phyloP scores from a whole-genome alignment of 2,329 filamentous ascomycete species.

The Plectosphaerella plurivora region DNA sequence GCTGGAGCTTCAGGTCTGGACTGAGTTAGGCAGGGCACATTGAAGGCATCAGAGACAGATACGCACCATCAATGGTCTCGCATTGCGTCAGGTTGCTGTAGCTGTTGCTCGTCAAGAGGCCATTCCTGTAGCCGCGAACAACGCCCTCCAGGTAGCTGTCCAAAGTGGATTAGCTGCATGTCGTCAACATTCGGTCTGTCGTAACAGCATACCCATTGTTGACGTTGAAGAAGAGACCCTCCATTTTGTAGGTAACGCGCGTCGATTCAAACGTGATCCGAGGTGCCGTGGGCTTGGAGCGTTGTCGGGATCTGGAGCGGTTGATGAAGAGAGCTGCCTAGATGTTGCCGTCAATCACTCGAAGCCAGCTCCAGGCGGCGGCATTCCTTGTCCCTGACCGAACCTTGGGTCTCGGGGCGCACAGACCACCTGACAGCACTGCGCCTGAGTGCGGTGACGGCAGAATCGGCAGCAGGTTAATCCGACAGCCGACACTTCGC shows the following conservation, averaged over 20 bases:
- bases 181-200: not conserved
- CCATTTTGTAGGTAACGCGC: constrained; percentile 51
- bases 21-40: not conserved
- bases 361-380: too few species aligned
- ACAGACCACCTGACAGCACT: not conserved
- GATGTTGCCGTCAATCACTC: too few species aligned
- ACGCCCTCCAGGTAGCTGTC: constrained; percentile 95
- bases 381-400: too few species aligned
- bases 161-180: constrained; percentile 9
- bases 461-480: constrained; percentile 7
- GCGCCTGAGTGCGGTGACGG: not conserved
- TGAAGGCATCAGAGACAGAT: constrained; percentile 5
- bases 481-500: constrained; percentile 10
- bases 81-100: constrained; percentile 97
- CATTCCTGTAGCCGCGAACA: constrained; percentile 93
- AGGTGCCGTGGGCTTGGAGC: too few species aligned
- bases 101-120: constrained; percentile 81
- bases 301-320: too few species aligned
- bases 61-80: constrained; percentile 89
- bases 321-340: too few species aligned
- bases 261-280: not conserved
- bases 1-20: constrained; percentile 93
- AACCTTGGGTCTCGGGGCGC: not conserved
- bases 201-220: constrained; percentile 71
- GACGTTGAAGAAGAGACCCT: constrained; percentile 91